Conservation (phyloP, 805 yeast species). For the Schizosaccharomyces japonicus region DNA sequence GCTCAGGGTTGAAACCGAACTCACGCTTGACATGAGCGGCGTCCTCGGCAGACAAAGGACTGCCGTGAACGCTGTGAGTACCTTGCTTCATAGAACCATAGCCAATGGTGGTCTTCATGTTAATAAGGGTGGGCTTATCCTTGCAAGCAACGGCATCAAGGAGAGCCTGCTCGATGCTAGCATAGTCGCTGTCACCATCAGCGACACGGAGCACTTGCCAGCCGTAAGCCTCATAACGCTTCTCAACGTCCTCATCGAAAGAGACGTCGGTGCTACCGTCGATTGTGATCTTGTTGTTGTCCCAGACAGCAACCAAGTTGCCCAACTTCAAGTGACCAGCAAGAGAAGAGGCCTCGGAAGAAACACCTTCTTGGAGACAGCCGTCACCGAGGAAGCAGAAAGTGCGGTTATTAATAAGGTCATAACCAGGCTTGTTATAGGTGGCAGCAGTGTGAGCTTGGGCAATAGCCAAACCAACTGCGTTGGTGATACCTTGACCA, state of each 20-base stretch:
- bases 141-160: conserved; percentile 53
- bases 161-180: conserved; percentile 47
- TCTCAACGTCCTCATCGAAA: conserved; percentile 75
- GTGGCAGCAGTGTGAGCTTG: conserved; percentile 78
- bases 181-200: conserved; percentile 61
- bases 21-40: conserved; percentile 59
- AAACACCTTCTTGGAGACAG: conserved; percentile 93
- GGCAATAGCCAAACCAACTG: conserved; percentile 91
- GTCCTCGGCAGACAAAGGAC: conserved; percentile 87
- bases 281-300: conserved; percentile 87
- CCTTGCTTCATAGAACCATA: conserved; percentile 72
- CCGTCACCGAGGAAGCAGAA: conserved; percentile 85
- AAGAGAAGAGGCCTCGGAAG: conserved; percentile 77
- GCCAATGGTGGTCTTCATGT: conserved; percentile 79
- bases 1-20: conserved; percentile 72
- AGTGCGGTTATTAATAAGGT: conserved; percentile 50
- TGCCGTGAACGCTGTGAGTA: conserved; percentile 82
- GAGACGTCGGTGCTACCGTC: conserved; percentile 80
- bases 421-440: conserved; percentile 68
- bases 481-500: conserved; percentile 93
- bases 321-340: conserved; percentile 91
- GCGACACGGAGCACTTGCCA: conserved; percentile 66
- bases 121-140: conserved; percentile 74
- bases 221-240: conserved; percentile 75
- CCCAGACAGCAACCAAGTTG: conserved; percentile 85